Base-by-base conservation (phyloP, 768 basidiomycete species). In the Mycena olivaceomarginata region DNA sequence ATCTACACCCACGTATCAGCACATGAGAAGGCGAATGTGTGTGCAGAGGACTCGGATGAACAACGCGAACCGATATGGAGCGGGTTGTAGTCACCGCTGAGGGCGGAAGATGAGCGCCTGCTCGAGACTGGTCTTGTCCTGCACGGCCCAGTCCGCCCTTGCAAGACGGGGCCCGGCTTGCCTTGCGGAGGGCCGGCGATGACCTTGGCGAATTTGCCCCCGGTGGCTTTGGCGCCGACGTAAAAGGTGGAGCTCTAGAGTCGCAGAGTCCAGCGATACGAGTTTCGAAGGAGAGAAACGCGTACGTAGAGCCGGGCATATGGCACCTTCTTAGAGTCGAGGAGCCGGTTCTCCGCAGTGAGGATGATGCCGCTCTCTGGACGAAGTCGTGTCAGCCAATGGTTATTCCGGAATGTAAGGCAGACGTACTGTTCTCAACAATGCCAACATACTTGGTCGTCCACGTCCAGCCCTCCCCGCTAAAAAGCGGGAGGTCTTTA, bases 31-130 rank as follows among this genome's bases (percentile, higher is more conserved):
- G 25, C 25, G 25, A 2, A 25, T 25, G 25, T 25, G n/a, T 2
- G 25, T 25, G 25, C 25, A 25, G 25, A 25, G 25, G 2, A 25
- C 25, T 25, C 25, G 25, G 25, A 25, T 25, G 25, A 25, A 25
- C 25, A 25, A 2, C 31, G 45, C n/a, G 15, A 70, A 94, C 93
- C 93, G 67, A 94, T 92, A 82, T 96, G 95, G 3, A 95, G 88
- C 10, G 95, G 93, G 83, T 95, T 95, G 83, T 94, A 96, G 82
- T 95, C 94, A 10, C 94, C 95, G 56, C 92, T 94, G 20, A 96
- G 90, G 90, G 25, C 95, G 92, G 87, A 94, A 95, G 69, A 93
- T 76, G 63, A 93, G 83, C 1, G 95, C 94, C 83, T 95, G 94
- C 70, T 93, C 92, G 8, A 90, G 86, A 2, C 91, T 89, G 0